Base-by-base conservation (phyloP, 768 basidiomycete genomes). In the Termitomyces bulborhizus region DNA sequence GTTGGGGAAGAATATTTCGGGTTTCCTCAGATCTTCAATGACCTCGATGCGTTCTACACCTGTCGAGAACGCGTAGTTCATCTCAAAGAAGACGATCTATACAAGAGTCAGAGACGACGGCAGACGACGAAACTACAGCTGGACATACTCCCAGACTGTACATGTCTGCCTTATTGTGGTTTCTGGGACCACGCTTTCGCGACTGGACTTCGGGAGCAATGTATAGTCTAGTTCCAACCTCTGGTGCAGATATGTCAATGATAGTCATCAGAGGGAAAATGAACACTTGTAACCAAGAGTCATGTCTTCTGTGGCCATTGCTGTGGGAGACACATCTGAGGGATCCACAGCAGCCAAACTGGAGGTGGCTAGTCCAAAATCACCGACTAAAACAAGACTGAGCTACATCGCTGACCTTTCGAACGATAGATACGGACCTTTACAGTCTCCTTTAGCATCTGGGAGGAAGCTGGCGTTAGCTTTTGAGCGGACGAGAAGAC, bases 11-110 rank as follows among this genome's bases (percentile, higher is more conserved):
- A 79, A 75, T 26, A 95, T 82, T 15, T 77, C 71, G 0, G 85
- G 85, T 62, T 82, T 85, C 26, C 95, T 74, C 29, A 97, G 65
- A 48, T 86, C 83, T 61, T 90, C 88, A 0, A 98, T 77, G 21
- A 94, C 92, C 1, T 80, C 83, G 39, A 90, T 88, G 21, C 94
- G 84, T 64, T 98, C 94, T 18, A 89, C 79, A 1, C 82, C 85
- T 0, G 94, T 97, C 11, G 80, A 73, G 70, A 97, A 93, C 16
- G 73, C 63, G 69, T 86, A 91, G 68, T 92, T 94, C 93, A 97
- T 96, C 73, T 98, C 95, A 64, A 98, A 97, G 70, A 97, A 97
- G 13, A 97, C 94, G 60, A 98, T 85, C 91, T 94, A 58, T 21
- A 56, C 39, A 27, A 43, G 54, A 4, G 6, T 51, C 40, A 43